phyloP scores from a whole-genome alignment of 2,329 filamentous ascomycete genomes.

The Trichoderma gracile region DNA sequence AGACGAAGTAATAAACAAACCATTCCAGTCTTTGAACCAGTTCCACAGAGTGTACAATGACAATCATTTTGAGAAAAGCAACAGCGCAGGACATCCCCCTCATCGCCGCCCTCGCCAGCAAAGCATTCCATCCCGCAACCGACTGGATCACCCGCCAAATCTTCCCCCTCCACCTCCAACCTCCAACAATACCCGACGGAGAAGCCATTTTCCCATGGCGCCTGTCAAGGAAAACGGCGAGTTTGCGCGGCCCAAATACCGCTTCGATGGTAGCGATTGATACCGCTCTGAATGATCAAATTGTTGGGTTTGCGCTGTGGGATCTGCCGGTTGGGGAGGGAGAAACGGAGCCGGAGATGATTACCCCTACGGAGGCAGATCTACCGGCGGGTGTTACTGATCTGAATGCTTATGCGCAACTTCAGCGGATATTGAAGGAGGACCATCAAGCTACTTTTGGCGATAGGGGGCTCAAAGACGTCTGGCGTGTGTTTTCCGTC shows the following conservation, averaged over 20 bases:
- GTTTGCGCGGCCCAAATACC: slow-evolving; percentile 5
- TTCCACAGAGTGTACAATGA: slow-evolving; percentile 5
- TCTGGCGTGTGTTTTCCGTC: slow-evolving; percentile 28
- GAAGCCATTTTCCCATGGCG: slow-evolving; percentile 20
- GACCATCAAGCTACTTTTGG: slow-evolving; percentile 26
- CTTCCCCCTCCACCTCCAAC: slow-evolving; percentile 24
- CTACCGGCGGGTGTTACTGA: slow-evolving; percentile 22
- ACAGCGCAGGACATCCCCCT: slow-evolving; percentile 25
- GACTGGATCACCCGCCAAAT: slow-evolving; percentile 28
- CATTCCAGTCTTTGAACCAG: background rate
- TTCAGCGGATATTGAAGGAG: slow-evolving; percentile 18
- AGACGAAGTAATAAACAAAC: background rate
- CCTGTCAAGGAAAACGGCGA: slow-evolving; percentile 20
- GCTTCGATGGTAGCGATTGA: slow-evolving; percentile 25
- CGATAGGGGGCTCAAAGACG: slow-evolving; percentile 25
- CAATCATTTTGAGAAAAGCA: slow-evolving; percentile 26
- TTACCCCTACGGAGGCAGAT: background rate
- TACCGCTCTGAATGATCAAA: slow-evolving; percentile 1
- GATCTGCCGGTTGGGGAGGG: slow-evolving; percentile 3
- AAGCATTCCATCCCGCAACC: slow-evolving; percentile 27
- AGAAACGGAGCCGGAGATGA: background rate
- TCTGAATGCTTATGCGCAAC: slow-evolving; percentile 11
- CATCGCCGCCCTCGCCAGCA: slow-evolving; percentile 26
- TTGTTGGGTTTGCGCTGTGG: slow-evolving; percentile 26
- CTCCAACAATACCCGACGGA: slow-evolving; percentile 4